Conservation (phyloP, 306 rosid species). For the Cucurbita pepo region DNA sequence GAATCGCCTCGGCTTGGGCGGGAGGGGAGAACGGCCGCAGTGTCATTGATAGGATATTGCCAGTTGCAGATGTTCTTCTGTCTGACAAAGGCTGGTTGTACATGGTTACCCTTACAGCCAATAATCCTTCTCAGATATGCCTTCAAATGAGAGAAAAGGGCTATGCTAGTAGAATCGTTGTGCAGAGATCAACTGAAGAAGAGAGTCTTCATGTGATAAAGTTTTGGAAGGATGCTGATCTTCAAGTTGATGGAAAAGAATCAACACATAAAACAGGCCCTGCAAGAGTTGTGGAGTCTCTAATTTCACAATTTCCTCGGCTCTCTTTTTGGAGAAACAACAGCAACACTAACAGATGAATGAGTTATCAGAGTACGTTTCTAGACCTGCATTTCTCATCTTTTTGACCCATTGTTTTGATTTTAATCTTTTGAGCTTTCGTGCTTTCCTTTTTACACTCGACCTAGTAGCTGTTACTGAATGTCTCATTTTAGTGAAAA, state of each 20-base stretch:
- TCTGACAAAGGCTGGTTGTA: constrained; percentile 88
- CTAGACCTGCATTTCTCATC: neutral
- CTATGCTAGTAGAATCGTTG: constrained; percentile 59
- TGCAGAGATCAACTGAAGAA: constrained; percentile 86
- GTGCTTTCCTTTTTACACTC: neutral
- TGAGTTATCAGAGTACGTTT: constrained; percentile 7
- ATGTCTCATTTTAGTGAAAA: neutral
- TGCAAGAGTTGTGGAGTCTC: constrained; percentile 18
- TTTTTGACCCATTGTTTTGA: neutral
- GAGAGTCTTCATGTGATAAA: constrained; percentile 82
- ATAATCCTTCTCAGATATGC: constrained; percentile 69
- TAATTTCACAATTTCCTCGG: constrained; percentile 31
- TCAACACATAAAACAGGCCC: constrained; percentile 16
- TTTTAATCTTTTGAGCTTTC: neutral
- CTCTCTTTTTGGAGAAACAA: constrained; percentile 24
- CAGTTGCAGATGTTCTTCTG: constrained; percentile 52
- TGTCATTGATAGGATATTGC: constrained; percentile 69
- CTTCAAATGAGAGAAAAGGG: constrained; percentile 63
- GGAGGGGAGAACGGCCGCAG: constrained; percentile 89
- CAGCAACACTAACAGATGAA: constrained; percentile 15
- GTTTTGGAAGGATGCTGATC: constrained; percentile 63
- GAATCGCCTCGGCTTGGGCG: constrained; percentile 80
- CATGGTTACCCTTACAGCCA: constrained; percentile 66
- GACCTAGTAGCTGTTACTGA: neutral
- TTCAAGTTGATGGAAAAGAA: constrained; percentile 14